A percentile compares a stretch with the other conserved stretches of the same genome.
Evolutionary conservation across 1,284 basidiomycete species (phyloP).

Genomic region (Pterulicium gracile): DNA sequence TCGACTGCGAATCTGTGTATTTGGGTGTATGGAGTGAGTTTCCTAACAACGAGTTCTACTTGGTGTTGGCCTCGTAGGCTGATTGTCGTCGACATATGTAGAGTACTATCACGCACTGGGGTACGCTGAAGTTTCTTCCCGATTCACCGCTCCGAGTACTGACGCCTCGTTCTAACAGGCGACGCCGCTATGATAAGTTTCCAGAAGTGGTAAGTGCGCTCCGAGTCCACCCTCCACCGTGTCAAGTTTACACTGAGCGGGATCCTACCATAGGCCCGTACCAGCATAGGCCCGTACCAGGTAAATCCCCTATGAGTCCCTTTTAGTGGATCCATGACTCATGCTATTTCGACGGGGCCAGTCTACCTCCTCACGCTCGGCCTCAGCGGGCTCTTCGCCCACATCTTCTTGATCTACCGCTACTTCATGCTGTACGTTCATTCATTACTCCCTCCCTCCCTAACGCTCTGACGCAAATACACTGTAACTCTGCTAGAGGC

Average conservation of each 20-base stretch:
- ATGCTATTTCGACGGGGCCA: no score
- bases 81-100: no score
- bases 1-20: neutral
- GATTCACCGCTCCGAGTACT: neutral
- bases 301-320: no score
- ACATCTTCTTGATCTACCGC: neutral
- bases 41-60: no score
- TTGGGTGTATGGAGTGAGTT: neutral
- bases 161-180: neutral
- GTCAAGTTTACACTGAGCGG: no score
- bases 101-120: neutral
- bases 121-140: no score
- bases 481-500: no score
- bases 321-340: no score
- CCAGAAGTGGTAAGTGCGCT: neutral
- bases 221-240: no score
- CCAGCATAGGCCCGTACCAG: no score
- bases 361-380: neutral
- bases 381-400: neutral
- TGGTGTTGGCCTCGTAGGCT: no score
- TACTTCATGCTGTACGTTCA: neutral
- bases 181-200: neutral
- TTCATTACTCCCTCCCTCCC: neutral
- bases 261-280: neutral
- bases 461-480: neutral